These are phyloP conservation scores for Pythium vanterpoolii DNA, from an alignment of 352 stramenopile genomes.

Conservation along the genomic window DNA sequence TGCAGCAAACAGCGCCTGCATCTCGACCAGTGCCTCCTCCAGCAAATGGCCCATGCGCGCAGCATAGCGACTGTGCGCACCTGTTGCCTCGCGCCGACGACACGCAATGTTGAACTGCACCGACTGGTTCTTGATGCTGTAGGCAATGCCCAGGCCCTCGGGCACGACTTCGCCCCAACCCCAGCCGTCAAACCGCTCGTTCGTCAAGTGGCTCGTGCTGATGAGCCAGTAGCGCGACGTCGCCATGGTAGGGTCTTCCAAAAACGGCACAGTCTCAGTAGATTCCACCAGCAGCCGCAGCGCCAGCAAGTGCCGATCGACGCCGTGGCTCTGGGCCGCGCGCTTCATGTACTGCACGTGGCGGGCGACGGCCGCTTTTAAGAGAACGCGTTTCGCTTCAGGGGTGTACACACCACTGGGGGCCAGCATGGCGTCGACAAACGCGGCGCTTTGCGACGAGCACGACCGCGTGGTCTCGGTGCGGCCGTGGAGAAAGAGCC, in stretches of 20 bases:
- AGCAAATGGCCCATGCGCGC: constrained; percentile 70
- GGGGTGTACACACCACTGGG: constrained; percentile 25
- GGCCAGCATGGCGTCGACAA: constrained; percentile 82
- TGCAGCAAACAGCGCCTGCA: constrained; percentile 61
- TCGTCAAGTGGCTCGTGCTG: constrained; percentile 77
- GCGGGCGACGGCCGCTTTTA: constrained; percentile 1
- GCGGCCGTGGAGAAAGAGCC: constrained; percentile 93
- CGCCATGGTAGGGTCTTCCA: constrained; percentile 67
- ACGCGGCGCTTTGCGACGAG: constrained; percentile 73
- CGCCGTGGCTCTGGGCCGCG: constrained; percentile 72
- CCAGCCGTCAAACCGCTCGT: constrained; percentile 83
- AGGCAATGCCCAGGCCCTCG: constrained; percentile 74
- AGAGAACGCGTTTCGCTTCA: constrained; percentile 18
- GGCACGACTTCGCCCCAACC: constrained; percentile 81
- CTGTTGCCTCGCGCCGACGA: constrained; percentile 34
- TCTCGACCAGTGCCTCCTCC: constrained; percentile 74
- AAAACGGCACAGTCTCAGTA: constrained; percentile 55
- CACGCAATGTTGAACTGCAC: constrained; percentile 85
- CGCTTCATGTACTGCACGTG: constrained; percentile 69
- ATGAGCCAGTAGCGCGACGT: constrained; percentile 73
- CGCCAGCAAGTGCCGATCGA: constrained; percentile 94
- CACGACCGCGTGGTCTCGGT: constrained; percentile 91
- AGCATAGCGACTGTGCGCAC: no score
- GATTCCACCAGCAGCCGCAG: constrained; percentile 63
- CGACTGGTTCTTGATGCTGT: constrained; percentile 77